Base-by-base conservation (phyloP, 768 basidiomycete species). In the Amanita inopinata region DNA sequence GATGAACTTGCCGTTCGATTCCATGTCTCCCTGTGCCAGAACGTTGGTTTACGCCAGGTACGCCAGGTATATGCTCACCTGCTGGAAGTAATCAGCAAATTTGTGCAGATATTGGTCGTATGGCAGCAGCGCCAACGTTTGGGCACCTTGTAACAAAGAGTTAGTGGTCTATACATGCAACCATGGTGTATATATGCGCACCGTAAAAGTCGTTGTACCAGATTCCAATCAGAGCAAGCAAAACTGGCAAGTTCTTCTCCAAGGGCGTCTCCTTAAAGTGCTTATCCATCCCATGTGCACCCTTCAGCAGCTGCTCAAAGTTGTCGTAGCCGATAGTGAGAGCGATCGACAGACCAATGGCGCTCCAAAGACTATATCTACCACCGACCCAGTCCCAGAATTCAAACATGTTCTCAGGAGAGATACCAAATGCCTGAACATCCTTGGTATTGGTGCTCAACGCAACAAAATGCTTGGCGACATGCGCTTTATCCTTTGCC, bases 301-400 rank as follows among this genome's bases (percentile, higher is more conserved):
- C 96, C 53, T 76, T 72, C 49, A 98, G 73, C 46, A 98, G 69
- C 57, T 84, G 66, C 60, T 87, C 83, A 60, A 98, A 98, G 71
- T 93, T 87, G 27, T 96, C 86, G 58, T 79, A 96, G 2, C 96
- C 96, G 53, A 98, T 86, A 34, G 80, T 83, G 38, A 98, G 69
- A 28, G 88, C 86, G 63, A 99, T 98, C 33, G 88, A 87, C 46
- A 98, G 72, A 46, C 96, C 96, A 53, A 99, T 97, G 22, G 96
- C 94, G 48, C 89, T 92, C 94, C 96, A 98, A 50, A 99, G 72
- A 53, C 86, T 91, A 76, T 99, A 99, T 49, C 94, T 79, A 19
- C 96, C 96, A 49, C 96, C 96, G 49, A 99, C 96, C 96, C 96
- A 99, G 64, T 98, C 96, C 94, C 94, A 99, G 78, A 99, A 98